A percentile compares a stretch with the other conserved stretches of the same genome.
These are phyloP conservation scores for Usnea hakonensis DNA, from an alignment of 495 filamentous ascomycete species.

Conservation along the genomic window DNA sequence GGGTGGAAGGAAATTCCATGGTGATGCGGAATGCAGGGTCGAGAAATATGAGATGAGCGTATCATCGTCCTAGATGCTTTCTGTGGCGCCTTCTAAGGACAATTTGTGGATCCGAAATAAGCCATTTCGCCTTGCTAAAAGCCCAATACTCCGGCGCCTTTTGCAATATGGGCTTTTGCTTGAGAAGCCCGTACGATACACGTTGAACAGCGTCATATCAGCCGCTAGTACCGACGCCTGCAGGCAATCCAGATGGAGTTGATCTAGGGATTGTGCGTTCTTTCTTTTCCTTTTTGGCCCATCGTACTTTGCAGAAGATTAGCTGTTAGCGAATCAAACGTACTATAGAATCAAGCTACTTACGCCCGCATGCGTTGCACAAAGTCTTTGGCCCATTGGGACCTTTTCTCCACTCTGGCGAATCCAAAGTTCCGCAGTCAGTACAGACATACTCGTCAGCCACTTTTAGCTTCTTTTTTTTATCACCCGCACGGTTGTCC, in stretches of 20 bases:
- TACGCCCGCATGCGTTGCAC: constrained; percentile 91
- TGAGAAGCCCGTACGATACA: not conserved
- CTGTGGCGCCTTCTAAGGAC: not conserved
- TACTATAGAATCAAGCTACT: constrained; percentile 27
- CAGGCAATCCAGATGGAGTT: constrained; percentile 21
- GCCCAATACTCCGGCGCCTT: not conserved
- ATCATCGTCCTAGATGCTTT: constrained; percentile 9
- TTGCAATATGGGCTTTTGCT: not conserved
- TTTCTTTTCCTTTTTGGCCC: constrained; percentile 76
- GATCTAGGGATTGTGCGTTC: constrained; percentile 25
- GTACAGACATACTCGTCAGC: constrained; percentile 93
- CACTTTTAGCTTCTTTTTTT: constrained; percentile 85
- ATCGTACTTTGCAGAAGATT: constrained; percentile 41
- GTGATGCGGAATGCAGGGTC: not conserved
- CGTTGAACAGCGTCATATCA: constrained; percentile 1
- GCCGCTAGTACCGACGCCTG: constrained; percentile 23
- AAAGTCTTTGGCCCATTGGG: constrained; percentile 90
- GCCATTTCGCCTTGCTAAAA: not conserved
- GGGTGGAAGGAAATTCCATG: not conserved
- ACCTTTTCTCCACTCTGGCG: constrained; percentile 94
- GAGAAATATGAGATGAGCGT: constrained; percentile 10
- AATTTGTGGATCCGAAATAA: not conserved
- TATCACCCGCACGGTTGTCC: constrained; percentile 55
- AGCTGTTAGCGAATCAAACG: constrained; percentile 4
- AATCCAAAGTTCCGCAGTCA: constrained; percentile 90